Conservation (phyloP, 2,329 filamentous ascomycete species). For the Xylaria sp. region DNA sequence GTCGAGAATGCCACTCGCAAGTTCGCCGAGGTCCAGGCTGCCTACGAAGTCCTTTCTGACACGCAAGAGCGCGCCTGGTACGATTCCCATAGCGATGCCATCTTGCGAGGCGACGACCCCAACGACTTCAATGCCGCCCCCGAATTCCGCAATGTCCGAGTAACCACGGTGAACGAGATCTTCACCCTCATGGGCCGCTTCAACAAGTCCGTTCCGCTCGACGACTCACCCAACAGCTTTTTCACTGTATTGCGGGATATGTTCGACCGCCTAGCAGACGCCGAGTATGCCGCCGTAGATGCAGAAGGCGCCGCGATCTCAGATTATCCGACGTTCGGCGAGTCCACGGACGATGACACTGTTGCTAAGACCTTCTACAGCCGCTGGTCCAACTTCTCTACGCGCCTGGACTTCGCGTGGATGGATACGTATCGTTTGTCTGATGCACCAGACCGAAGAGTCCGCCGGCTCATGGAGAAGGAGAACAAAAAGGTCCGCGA, state of each 20-base stretch:
- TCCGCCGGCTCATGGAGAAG: slow-evolving; percentile 85
- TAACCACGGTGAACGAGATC: slow-evolving; percentile 79
- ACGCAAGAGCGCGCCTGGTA: slow-evolving; percentile 97
- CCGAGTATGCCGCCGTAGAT: slow-evolving; percentile 71
- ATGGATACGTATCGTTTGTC: slow-evolving; percentile 76
- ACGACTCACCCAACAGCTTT: slow-evolving; percentile 76
- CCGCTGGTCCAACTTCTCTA: slow-evolving; percentile 75
- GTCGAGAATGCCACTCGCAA: slow-evolving; percentile 74
- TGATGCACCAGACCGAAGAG: slow-evolving; percentile 79
- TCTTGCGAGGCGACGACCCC: slow-evolving; percentile 62
- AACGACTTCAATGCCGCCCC: slow-evolving; percentile 46
- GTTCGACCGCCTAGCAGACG: slow-evolving; percentile 73
- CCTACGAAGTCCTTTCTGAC: slow-evolving; percentile 94
- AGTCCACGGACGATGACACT: slow-evolving; percentile 64
- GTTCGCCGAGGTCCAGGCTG: slow-evolving; percentile 88
- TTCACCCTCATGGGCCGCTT: slow-evolving; percentile 74
- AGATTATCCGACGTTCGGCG: slow-evolving; percentile 79
- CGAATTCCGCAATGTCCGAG: slow-evolving; percentile 61
- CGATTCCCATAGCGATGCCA: slow-evolving; percentile 84
- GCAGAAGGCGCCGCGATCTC: slow-evolving; percentile 54
- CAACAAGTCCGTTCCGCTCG: slow-evolving; percentile 70
- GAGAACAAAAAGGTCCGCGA: slow-evolving; percentile 84
- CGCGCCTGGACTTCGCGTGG: slow-evolving; percentile 83
- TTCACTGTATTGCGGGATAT: slow-evolving; percentile 71
- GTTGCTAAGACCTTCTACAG: slow-evolving; percentile 77